Evolutionary conservation across 2,329 filamentous ascomycete genomes (phyloP).

Genomic region (Diplodia sapinea): DNA sequence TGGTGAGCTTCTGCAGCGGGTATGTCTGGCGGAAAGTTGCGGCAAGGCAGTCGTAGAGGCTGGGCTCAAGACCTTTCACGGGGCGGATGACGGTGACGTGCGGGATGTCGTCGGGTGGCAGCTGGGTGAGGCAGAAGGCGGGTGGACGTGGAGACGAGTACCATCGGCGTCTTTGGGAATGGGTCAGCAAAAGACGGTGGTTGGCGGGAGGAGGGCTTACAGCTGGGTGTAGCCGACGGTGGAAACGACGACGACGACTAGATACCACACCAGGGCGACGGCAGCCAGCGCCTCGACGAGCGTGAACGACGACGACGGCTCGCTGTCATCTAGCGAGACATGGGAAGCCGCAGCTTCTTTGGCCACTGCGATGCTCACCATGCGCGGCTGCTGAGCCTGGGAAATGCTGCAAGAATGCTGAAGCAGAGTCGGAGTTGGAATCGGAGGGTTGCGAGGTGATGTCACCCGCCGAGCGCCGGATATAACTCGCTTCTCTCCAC

Average conservation of each 20-base stretch:
- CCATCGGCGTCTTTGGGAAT: constrained; percentile 57
- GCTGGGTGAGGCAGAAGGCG: constrained; percentile 49
- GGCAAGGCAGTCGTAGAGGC: constrained; percentile 89
- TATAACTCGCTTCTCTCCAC: not conserved
- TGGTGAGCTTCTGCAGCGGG: constrained; percentile 73
- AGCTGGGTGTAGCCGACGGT: constrained; percentile 65
- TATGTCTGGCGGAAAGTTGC: constrained; percentile 85
- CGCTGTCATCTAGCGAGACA: constrained; percentile 35
- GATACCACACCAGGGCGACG: constrained; percentile 62
- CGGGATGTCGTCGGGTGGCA: constrained; percentile 62
- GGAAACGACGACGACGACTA: constrained; percentile 61
- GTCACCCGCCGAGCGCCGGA: constrained; percentile 17
- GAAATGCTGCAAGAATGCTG: not conserved
- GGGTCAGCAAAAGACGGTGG: constrained; percentile 23
- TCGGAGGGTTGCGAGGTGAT: constrained; percentile 18
- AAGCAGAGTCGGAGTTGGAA: constrained; percentile 11
- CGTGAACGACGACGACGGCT: constrained; percentile 40
- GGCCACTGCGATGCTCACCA: constrained; percentile 39
- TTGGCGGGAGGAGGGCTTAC: constrained; percentile 46
- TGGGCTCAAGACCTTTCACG: constrained; percentile 88
- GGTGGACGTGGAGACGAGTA: constrained; percentile 55
- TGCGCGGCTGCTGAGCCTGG: constrained; percentile 39
- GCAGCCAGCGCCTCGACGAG: constrained; percentile 49
- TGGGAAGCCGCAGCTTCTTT: constrained; percentile 29
- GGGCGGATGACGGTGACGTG: constrained; percentile 91